Evolutionary conservation across 139 green algal species (phyloP), one percentile per base, ranked within the genome.

Genomic region (Chlamydomonas sp.): DNA sequence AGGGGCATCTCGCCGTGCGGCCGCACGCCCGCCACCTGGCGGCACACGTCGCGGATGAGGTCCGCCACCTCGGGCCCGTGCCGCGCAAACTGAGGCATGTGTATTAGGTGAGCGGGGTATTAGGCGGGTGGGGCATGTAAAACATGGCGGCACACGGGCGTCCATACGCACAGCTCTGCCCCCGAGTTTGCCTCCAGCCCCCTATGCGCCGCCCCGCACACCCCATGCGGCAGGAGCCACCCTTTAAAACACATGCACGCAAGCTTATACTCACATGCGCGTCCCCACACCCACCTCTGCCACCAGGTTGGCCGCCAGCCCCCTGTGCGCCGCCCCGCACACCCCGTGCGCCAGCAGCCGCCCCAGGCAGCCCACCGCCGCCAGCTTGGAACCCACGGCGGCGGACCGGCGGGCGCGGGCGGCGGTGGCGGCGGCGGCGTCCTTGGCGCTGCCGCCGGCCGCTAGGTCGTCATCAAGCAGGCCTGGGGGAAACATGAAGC

Each of bases 21-120:
- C 31, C 83, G 83, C 31, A 73, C 57, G 1, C 62, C 62, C 1
- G 83, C 83, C 72, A 80, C 63, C 61, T 80, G 62, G 15, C 83
- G 83, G 73, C 83, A 87, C 9, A 87, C 17, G 57, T 87, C 83
- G 49, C 83, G 83, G 49, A 87, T 60, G 4, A 75, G 72, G 62
- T 87, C 83, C 72, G 83, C 73, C 62, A 87, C 83, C 83, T 87
- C 83, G 58, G 83, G 73, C 0, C 83, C 83, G 61, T 87, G 83
- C 58, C 59, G 62, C 60, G 58, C 78, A 60, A 87, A 87, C 82
- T 87, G 82, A 0, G 31, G 20, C 71, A 15, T 16, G 31, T 16
- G 5, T 49, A 49, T 49, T 49, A 49, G 31, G 31, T 49, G 31
- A 49, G 31, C 31, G 31, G 31, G 31, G 31, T 49, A 49, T 49